Conservation (phyloP, 306 rosid genomes). For the Nissolia schottii region DNA sequence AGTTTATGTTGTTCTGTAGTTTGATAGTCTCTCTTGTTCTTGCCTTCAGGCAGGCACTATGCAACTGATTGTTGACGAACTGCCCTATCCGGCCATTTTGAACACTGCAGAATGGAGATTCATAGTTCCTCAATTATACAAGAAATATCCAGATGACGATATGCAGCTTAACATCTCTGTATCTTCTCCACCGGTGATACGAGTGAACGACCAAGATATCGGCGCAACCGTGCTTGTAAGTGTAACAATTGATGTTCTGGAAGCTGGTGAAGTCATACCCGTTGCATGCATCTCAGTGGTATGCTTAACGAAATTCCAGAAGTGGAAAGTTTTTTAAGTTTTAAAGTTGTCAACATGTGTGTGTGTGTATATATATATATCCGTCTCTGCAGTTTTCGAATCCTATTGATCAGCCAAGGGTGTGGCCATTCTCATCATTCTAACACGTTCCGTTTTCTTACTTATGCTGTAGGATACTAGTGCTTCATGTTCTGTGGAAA, state of each 20-base stretch:
- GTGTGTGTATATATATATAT: too few relatives aligned
- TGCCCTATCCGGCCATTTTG: slow-evolving; percentile 46
- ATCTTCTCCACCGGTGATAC: slow-evolving; percentile 64
- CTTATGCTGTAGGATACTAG: slow-evolving; percentile 57
- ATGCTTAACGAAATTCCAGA: slow-evolving; percentile 25
- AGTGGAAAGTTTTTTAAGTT: neutral
- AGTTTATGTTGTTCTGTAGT: neutral
- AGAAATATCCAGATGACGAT: slow-evolving; percentile 59
- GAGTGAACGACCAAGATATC: slow-evolving; percentile 43
- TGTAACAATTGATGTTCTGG: slow-evolving; percentile 51
- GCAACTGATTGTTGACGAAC: slow-evolving; percentile 50
- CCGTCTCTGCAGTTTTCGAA: neutral
- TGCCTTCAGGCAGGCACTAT: slow-evolving; percentile 44
- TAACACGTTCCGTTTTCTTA: neutral
- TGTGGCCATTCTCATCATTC: neutral
- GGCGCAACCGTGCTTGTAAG: slow-evolving; percentile 40
- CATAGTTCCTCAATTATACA: slow-evolving; percentile 72
- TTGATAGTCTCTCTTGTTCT: neutral
- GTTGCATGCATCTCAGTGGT: slow-evolving; percentile 81
- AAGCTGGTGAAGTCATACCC: slow-evolving; percentile 52
- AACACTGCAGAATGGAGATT: slow-evolving; percentile 77
- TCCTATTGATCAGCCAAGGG: neutral
- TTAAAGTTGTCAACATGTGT: neutral
- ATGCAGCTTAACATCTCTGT: slow-evolving; percentile 57
- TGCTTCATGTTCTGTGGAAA: slow-evolving; percentile 52